Conservation (phyloP, 805 yeast genomes). For the Maudiozyma saulgeensis region DNA sequence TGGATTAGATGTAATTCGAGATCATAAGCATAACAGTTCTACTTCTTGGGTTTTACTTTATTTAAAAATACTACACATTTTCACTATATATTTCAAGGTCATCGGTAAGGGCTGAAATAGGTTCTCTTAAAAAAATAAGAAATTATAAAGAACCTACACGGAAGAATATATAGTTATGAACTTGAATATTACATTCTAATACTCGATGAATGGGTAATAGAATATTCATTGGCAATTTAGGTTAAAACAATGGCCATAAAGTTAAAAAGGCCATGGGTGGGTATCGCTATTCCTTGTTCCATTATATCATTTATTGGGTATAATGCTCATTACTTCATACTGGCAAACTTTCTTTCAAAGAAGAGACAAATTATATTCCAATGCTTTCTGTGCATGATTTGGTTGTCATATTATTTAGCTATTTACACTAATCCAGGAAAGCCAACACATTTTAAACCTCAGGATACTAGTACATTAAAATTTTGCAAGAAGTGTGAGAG, state of each 20-base stretch:
- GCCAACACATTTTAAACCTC: constrained; percentile 45
- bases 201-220: too few relatives aligned
- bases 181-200: too few relatives aligned
- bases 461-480: constrained; percentile 22
- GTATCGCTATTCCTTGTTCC: constrained; percentile 50
- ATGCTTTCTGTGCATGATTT: constrained; percentile 42
- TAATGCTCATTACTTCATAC: constrained; percentile 50
- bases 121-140: too few relatives aligned
- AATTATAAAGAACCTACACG: too few relatives aligned
- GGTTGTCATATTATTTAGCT: constrained; percentile 71
- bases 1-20: too few relatives aligned
- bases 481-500: constrained; percentile 66
- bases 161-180: too few relatives aligned
- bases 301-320: constrained; percentile 53
- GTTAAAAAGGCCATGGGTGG: constrained; percentile 42
- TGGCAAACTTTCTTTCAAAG: constrained; percentile 34
- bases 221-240: not conserved
- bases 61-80: too few relatives aligned
- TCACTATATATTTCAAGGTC: too few relatives aligned
- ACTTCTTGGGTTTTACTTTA: too few relatives aligned
- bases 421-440: constrained; percentile 58
- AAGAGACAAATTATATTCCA: constrained; percentile 40
- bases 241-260: constrained; percentile 27
- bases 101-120: too few relatives aligned
- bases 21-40: too few relatives aligned